These are phyloP conservation scores for Penicillium sp. DNA, from an alignment of 2,329 filamentous ascomycete species.

Conservation along the genomic window DNA sequence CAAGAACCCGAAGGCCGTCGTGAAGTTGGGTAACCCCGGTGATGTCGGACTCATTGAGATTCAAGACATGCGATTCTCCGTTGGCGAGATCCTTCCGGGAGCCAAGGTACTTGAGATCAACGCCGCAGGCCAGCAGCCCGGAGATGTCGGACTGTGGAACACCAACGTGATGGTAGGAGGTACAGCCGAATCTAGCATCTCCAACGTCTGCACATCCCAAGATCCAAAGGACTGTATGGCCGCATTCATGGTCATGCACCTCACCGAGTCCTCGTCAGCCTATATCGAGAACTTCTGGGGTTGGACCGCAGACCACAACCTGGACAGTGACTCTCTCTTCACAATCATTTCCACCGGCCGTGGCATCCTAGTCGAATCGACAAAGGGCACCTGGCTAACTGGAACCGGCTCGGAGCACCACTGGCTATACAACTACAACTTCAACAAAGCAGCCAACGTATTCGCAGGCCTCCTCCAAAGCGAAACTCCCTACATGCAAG, in stretches of 20 bases:
- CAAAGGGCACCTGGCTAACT: conserved; percentile 46
- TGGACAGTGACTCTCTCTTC: conserved; percentile 40
- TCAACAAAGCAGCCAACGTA: conserved; percentile 44
- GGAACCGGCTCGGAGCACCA: conserved; percentile 50
- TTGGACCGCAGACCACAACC: conserved; percentile 52
- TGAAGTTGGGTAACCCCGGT: conserved; percentile 53
- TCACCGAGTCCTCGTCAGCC: conserved; percentile 47
- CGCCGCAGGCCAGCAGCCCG: conserved; percentile 47
- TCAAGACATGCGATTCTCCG: conserved; percentile 55
- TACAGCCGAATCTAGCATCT: conserved; percentile 42
- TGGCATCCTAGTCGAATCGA: conserved; percentile 44
- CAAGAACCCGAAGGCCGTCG: conserved; percentile 48
- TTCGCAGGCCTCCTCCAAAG: conserved; percentile 40
- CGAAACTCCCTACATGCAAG: conserved; percentile 39
- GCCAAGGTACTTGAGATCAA: conserved; percentile 53
- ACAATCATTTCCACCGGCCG: conserved; percentile 41
- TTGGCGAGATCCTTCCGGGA: conserved; percentile 47
- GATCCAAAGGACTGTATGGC: conserved; percentile 48
- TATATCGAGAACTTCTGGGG: conserved; percentile 58
- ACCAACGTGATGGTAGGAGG: conserved; percentile 50
- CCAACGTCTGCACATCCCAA: conserved; percentile 37
- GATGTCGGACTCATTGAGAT: conserved; percentile 54
- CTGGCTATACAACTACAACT: conserved; percentile 51
- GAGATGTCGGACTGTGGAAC: conserved; percentile 55
- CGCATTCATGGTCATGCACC: conserved; percentile 53